A percentile compares a stretch with the other conserved stretches of the same genome.
These are phyloP conservation scores for Cichorium intybus DNA, from an alignment of 140 eudicot species.

Conservation along the genomic window DNA sequence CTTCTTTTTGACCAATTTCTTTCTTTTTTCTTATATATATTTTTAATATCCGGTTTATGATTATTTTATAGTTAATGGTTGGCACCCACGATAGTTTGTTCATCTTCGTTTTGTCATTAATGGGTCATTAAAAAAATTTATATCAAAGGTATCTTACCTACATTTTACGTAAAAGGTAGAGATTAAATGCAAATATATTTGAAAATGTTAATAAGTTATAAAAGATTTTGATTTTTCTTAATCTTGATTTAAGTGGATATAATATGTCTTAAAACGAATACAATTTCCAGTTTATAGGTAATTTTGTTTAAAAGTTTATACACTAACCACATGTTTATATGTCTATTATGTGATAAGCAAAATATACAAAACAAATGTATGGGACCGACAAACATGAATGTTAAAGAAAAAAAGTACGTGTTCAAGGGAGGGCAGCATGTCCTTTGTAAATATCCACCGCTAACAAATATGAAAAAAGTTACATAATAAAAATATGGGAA, in stretches of 20 bases:
- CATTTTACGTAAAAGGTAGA: neutral
- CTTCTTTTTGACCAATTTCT: neutral
- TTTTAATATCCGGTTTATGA: neutral
- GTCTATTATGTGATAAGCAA: neutral
- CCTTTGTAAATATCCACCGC: neutral
- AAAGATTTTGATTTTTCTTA: neutral
- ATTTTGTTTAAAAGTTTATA: too few species aligned
- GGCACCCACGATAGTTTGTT: neutral
- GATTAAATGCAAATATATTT: neutral
- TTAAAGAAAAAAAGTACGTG: neutral
- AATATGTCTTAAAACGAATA: too few species aligned
- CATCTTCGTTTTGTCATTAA: neutral
- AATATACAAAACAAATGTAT: neutral
- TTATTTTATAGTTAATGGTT: slow-evolving; percentile 1
- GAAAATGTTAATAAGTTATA: neutral
- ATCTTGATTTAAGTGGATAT: neutral
- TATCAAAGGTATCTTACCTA: neutral
- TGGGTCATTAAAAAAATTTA: neutral
- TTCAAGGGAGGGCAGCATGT: neutral
- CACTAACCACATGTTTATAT: neutral
- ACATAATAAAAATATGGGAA: too few species aligned
- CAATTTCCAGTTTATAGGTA: too few species aligned
- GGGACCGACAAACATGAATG: neutral
- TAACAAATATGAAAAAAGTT: neutral
- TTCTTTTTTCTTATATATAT: neutral